Evolutionary conservation across 257 asterid species (phyloP), one percentile per base, ranked within the genome.

Genomic region (Ilex aquifolium): DNA sequence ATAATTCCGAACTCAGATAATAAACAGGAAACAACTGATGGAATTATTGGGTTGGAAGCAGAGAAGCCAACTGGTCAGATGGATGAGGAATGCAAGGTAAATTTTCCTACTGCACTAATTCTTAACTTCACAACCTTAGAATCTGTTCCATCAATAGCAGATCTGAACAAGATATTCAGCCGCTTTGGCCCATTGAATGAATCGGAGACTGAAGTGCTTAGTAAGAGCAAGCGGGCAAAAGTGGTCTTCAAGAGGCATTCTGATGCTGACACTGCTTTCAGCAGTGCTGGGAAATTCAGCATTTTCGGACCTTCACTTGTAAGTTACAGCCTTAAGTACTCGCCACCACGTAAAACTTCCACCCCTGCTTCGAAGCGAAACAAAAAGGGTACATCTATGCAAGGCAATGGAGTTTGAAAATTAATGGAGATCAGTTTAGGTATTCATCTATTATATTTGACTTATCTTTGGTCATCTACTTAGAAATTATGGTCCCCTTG

Each of bases 211-310:
- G 51, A 74, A 63, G 73, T 85, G 44, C 55, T 80, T 12, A 67
- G 59, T 72, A 85, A 83, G 75, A 80, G 84, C 81, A 90, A 80
- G 65, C 77, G 85, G 1, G 90, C 73, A 7, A 83, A 73, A 70
- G 84, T 90, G 62, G 72, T 85, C 30, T 90, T 87, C 76, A 79
- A 71, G 83, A 85, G 74, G 65, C 66, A 70, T 2, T 66, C 65
- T 0, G 88, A 87, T 61, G 97, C 95, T 16, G 92, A 85, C 49
- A 71, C 78, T 73, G 95, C 95, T 62, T 87, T 78, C 65, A 87
- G 92, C 78, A 79, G 83, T 54, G 60, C 88, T 1, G 92, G 95
- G 61, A 87, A 87, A 65, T 87, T 73, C 31, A 77, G 83, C 60
- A 77, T 74, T 14, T 87, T 87, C 65, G 95, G 97, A 40, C 84